Conservation (phyloP, 1,284 basidiomycete genomes). For the Ustilago xerochloae region DNA sequence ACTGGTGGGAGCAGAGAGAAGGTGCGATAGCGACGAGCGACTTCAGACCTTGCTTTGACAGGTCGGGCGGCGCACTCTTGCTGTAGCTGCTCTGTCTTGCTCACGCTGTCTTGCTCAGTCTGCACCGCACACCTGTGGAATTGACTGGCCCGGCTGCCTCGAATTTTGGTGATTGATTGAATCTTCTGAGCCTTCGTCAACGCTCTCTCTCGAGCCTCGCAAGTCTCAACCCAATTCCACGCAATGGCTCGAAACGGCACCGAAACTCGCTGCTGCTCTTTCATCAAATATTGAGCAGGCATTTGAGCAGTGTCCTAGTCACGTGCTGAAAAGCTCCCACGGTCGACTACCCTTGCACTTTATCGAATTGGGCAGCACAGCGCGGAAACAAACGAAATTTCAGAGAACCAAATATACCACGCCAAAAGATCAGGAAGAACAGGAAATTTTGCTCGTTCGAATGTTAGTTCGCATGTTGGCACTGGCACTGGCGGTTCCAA, state of each 20-base stretch:
- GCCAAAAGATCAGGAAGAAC: neutral
- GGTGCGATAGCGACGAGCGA: conserved; percentile 40
- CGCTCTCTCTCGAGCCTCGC: no score
- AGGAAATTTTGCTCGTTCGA: neutral
- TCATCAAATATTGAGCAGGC: neutral
- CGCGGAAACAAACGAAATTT: no score
- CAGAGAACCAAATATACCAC: no score
- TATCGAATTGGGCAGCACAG: neutral
- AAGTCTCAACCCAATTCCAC: no score
- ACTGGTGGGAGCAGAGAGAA: conserved; percentile 48
- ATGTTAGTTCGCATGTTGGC: conserved; percentile 26
- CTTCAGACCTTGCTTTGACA: conserved; percentile 26
- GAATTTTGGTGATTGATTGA: no score
- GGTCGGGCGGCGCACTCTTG: conserved; percentile 1
- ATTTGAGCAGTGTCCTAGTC: neutral
- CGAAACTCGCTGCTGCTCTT: neutral
- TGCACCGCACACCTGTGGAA: neutral
- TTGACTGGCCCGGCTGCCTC: neutral
- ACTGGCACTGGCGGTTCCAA: no score
- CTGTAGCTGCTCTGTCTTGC: neutral
- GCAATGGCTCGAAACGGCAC: no score
- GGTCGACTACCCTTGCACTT: neutral
- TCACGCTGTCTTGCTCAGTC: no score
- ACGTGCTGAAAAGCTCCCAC: conserved; percentile 47
- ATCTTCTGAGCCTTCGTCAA: neutral